Percentiles rank a stretch among this genome's conserved stretches.
Evolutionary conservation across 2,329 filamentous ascomycete species (phyloP).

Genomic region (Calonectria naviculata): DNA sequence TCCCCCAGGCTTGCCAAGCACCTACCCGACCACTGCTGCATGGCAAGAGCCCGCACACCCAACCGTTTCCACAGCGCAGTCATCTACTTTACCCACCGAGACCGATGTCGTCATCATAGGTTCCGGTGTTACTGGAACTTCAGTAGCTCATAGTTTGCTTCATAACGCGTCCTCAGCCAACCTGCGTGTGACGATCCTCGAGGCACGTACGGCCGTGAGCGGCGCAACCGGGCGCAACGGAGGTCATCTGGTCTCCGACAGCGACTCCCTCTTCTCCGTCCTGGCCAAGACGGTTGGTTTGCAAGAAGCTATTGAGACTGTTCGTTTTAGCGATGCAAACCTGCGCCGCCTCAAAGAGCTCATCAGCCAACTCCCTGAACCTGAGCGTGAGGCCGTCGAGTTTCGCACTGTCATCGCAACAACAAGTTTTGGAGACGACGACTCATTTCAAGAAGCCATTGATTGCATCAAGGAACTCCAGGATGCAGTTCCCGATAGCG

Average conservation of each 20-base stretch:
- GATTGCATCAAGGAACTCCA: constrained; percentile 6
- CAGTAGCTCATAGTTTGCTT: constrained; percentile 36
- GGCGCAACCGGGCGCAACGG: constrained; percentile 46
- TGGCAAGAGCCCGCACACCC: constrained; percentile 34
- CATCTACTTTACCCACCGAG: constrained; percentile 21
- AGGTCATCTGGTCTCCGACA: constrained; percentile 42
- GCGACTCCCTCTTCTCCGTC: constrained; percentile 51
- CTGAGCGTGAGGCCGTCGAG: constrained; percentile 20
- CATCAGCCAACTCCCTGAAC: constrained; percentile 1
- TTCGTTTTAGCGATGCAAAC: constrained; percentile 50
- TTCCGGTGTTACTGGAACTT: constrained; percentile 43
- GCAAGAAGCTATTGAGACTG: constrained; percentile 53
- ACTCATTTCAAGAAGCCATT: constrained; percentile 16
- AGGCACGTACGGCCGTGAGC: constrained; percentile 41
- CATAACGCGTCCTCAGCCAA: constrained; percentile 20
- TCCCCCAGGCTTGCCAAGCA: constrained; percentile 16
- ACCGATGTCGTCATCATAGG: constrained; percentile 42
- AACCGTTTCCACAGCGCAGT: constrained; percentile 35
- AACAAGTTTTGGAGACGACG: constrained; percentile 18
- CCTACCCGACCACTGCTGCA: constrained; percentile 16
- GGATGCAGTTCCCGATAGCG: constrained; percentile 15
- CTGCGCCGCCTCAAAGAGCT: constrained; percentile 23
- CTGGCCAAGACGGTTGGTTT: constrained; percentile 44
- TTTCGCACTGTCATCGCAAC: constrained; percentile 20
- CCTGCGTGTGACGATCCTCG: constrained; percentile 37